Percentiles rank a stretch among this genome's conserved stretches.
Conservation (phyloP, 1,284 basidiomycete species). For the Pholiota adiposa region DNA sequence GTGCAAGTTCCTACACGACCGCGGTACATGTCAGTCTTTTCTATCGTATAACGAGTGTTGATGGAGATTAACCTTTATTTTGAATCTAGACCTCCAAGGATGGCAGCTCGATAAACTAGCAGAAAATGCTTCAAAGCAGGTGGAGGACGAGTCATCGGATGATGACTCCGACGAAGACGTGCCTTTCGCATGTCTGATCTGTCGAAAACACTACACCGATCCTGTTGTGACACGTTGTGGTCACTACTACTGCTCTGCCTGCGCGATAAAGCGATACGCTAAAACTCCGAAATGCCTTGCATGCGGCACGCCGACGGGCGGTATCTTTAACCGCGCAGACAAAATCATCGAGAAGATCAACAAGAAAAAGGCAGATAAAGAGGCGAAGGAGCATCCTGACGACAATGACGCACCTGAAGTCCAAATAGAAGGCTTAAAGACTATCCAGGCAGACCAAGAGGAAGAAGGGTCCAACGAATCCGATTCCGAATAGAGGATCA, state of each 20-base stretch:
- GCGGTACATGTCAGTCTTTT: slow-evolving; percentile 74
- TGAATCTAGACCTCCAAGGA: slow-evolving; percentile 85
- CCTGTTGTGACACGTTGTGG: slow-evolving; percentile 96
- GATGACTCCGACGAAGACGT: slow-evolving; percentile 81
- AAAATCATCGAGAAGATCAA: slow-evolving; percentile 81
- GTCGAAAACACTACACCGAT: slow-evolving; percentile 92
- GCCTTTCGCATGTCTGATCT: slow-evolving; percentile 97
- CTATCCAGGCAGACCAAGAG: slow-evolving; percentile 36
- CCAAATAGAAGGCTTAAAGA: slow-evolving; percentile 67
- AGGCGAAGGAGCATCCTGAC: slow-evolving; percentile 48
- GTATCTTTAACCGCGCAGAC: slow-evolving; percentile 92
- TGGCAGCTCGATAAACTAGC: slow-evolving; percentile 95
- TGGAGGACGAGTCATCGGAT: slow-evolving; percentile 57
- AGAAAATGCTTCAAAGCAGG: slow-evolving; percentile 65
- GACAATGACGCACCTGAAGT: slow-evolving; percentile 47
- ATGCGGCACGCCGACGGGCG: slow-evolving; percentile 90
- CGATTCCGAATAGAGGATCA: slow-evolving; percentile 22
- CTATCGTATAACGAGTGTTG: slow-evolving; percentile 8
- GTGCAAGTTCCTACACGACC: slow-evolving; percentile 94
- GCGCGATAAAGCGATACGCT: slow-evolving; percentile 91
- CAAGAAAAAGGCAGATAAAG: slow-evolving; percentile 58
- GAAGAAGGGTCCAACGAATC: slow-evolving; percentile 29
- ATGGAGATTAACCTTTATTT: slow-evolving; percentile 18
- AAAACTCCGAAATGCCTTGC: slow-evolving; percentile 97
- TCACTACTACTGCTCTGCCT: slow-evolving; percentile 96